Evolutionary conservation across 345 rosid genomes (phyloP).

Genomic region (Hibiscus trionum): DNA sequence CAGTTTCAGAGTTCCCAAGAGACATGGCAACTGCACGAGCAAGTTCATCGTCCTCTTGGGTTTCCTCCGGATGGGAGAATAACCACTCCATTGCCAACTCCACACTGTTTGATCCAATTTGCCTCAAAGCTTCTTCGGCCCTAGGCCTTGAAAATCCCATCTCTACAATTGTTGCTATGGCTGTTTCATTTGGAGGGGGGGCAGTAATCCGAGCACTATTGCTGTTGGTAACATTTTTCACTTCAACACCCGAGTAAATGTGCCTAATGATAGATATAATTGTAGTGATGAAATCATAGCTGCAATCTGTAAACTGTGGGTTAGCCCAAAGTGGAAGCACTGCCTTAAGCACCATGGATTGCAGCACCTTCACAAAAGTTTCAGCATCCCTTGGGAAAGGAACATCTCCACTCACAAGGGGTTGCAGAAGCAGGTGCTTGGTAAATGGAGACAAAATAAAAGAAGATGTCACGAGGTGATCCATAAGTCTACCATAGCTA

Average conservation of each 20-base stretch:
- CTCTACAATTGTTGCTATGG: slow-evolving; percentile 86
- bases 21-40: slow-evolving; percentile 99
- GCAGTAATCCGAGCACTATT: slow-evolving; percentile 57
- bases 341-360: slow-evolving; percentile 86
- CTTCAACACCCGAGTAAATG: slow-evolving; percentile 87
- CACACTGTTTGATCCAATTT: slow-evolving; percentile 84
- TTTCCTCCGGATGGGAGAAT: slow-evolving; percentile 86
- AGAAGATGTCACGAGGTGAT: slow-evolving; percentile 87
- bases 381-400: slow-evolving; percentile 84
- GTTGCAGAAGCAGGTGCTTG: slow-evolving; percentile 74
- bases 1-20: slow-evolving; percentile 80
- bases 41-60: slow-evolving; percentile 93
- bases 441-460: slow-evolving; percentile 79
- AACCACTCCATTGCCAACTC: slow-evolving; percentile 99
- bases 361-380: slow-evolving; percentile 83
- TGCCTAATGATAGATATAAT: slow-evolving; percentile 78
- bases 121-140: slow-evolving; percentile 96
- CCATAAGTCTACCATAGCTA: slow-evolving; percentile 88
- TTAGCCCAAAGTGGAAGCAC: slow-evolving; percentile 91
- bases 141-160: slow-evolving; percentile 94
- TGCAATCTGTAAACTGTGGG: slow-evolving; percentile 76
- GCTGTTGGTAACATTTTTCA: slow-evolving; percentile 52
- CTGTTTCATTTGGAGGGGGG: slow-evolving; percentile 83
- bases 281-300: slow-evolving; percentile 64
- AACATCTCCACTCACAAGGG: slow-evolving; percentile 48